Conservation (phyloP, 2,329 filamentous ascomycete genomes). For the Diaporthe velutina region DNA sequence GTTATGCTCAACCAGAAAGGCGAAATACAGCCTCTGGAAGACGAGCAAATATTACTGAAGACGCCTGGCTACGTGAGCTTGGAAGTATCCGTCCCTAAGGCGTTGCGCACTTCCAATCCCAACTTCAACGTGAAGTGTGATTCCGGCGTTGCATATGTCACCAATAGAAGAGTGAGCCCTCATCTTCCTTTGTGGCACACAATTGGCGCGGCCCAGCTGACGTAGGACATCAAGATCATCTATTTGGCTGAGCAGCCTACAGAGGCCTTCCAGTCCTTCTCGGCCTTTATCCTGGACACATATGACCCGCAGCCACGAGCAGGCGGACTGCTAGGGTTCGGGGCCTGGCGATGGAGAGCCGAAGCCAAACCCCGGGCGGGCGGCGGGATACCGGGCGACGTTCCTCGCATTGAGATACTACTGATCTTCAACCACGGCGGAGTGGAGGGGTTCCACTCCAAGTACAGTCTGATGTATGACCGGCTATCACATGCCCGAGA, state of each 20-base stretch:
- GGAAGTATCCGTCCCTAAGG: constrained; percentile 78
- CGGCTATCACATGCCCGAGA: constrained; percentile 85
- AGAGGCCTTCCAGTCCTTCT: constrained; percentile 84
- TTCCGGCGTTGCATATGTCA: constrained; percentile 82
- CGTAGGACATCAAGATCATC: constrained; percentile 72
- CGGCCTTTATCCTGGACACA: constrained; percentile 87
- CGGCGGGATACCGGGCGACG: constrained; percentile 82
- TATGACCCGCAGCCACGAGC: constrained; percentile 88
- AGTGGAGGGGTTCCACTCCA: constrained; percentile 89
- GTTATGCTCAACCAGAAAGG: constrained; percentile 86
- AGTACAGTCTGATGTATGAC: constrained; percentile 88
- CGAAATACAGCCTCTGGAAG: constrained; percentile 86
- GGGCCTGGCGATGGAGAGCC: constrained; percentile 90
- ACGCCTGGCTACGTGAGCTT: constrained; percentile 85
- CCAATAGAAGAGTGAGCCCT: constrained; percentile 81
- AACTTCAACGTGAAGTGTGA: constrained; percentile 79
- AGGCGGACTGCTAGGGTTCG: constrained; percentile 78
- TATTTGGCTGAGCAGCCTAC: constrained; percentile 84
- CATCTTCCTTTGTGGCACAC: constrained; percentile 28
- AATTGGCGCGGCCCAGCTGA: not conserved
- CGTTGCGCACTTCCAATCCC: constrained; percentile 69
- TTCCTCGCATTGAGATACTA: constrained; percentile 82
- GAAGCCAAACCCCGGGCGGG: constrained; percentile 84
- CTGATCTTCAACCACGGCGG: constrained; percentile 95
- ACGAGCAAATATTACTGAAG: constrained; percentile 84